Evolutionary conservation across 371 early-diverging fungal genomes (phyloP), one percentile per base, ranked within the genome.

Genomic region (Haplosporangium sp.): DNA sequence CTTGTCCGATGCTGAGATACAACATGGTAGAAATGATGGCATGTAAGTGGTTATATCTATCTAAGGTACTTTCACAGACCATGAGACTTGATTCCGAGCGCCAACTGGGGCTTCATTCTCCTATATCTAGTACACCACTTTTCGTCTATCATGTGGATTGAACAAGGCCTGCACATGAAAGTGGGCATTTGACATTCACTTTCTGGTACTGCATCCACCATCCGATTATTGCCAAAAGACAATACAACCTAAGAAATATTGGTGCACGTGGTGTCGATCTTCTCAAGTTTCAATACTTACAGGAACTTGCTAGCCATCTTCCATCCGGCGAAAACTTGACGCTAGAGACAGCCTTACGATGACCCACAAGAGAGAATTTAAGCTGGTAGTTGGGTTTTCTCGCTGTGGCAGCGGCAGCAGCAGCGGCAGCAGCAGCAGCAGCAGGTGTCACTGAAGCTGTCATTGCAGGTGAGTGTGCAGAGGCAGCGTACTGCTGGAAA

Each of bases 321-420:
- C 98, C 99, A 76, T 98, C 97, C 4, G 99, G 99, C n/a, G 98
- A 97, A 75, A 97, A 97, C 81, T 99, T 99, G 18, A 98, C 97
- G 43, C 94, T 91, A 4, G 98, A 96, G 0, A 98, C 91, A 4
- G 97, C 93, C 87, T 95, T 96, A 55, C 93, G 93, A 82, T 99
- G 99, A 9, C 99, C 99, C 12, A 93, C 90, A 37, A 98, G 87
- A 13, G 95, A 93, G 74, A 90, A 96, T 63, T 91, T 94, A 14
- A 97, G 85, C 66, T 90, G 86, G 68, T 97, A 98, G 68, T 96
- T 95, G 16, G 98, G 96, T 75, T 87, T 90, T 42, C 88, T 84
- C 13, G 80, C 70, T 55, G 50, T 21, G 50, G n/a, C 20, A 9
- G 84, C 62, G 5, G 69, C 42, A 38, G 77, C 60, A n/a, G 74